These are phyloP conservation scores for Linnemannia hyalina DNA, from an alignment of 192 early-diverging fungal species.

Conservation along the genomic window DNA sequence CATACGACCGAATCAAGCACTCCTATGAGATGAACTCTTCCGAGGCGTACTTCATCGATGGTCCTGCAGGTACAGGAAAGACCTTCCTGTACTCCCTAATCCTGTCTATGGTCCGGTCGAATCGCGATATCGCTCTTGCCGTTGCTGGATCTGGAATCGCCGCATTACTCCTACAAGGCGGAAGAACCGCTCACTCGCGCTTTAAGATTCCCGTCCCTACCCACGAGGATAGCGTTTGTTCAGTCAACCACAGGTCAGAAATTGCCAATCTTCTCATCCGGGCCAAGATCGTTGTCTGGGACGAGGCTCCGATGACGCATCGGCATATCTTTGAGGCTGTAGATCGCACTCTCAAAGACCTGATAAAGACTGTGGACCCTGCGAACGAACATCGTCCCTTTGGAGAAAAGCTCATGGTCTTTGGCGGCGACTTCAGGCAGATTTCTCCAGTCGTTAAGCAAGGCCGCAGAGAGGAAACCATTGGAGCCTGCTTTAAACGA, in stretches of 20 bases:
- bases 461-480: too few relatives aligned
- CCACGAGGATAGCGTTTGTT: constrained; percentile 28
- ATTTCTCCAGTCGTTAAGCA: too few relatives aligned
- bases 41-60: constrained; percentile 29
- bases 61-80: constrained; percentile 32
- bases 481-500: too few relatives aligned
- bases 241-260: background rate
- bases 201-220: constrained; percentile 51
- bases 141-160: constrained; percentile 53
- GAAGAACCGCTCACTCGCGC: constrained; percentile 43
- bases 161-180: constrained; percentile 38
- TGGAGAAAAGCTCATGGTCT: constrained; percentile 35
- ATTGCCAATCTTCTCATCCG: constrained; percentile 7
- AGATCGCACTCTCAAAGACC: constrained; percentile 20
- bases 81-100: constrained; percentile 9
- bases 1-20: too few relatives aligned
- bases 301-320: constrained; percentile 52
- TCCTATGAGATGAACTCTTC: too few relatives aligned
- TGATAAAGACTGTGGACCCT: constrained; percentile 15
- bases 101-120: constrained; percentile 11
- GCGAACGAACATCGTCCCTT: constrained; percentile 9
- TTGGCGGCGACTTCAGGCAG: too few relatives aligned
- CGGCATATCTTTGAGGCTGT: constrained; percentile 23
- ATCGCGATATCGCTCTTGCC: constrained; percentile 31
- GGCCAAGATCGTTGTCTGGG: constrained; percentile 57